Base-by-base conservation (phyloP, 345 rosid genomes). In the Reutealis trisperma region DNA sequence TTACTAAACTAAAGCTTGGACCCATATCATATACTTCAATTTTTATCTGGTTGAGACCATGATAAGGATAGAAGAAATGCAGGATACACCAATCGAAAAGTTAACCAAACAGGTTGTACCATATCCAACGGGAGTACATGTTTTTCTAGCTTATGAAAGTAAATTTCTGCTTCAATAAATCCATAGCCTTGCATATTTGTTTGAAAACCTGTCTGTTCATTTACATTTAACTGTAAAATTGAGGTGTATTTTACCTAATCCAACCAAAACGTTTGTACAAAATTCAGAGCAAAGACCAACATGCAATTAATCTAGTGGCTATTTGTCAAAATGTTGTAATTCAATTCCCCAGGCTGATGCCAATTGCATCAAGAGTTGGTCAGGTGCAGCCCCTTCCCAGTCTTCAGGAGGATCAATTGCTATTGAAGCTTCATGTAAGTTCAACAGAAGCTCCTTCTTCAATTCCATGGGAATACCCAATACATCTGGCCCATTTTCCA, bases 281-380 rank as follows among this genome's bases (percentile, higher is more conserved):
- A 32, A 62, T 30, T 30, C n/a, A 63, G 30, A 49, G 63, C 49
- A 21, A 37, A 2, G 9, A 14, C 24, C 16, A 63, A 30, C 6
- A 74, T 47, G 11, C 2, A 65, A 8, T 30, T 24, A 5, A 72
- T 47, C 6, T 37, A 4, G 13, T n/a, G 62, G 66, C 72, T 75
- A 71, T 77, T 76, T 86, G 49, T 88, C 97, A 64, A 86, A 89
- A 42, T 88, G 95, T 84, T 88, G 93, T 74, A 90, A 78, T 79
- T 94, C 90, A 67, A 92, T 94, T 63, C 85, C 92, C 98, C 99
- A 96, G 15, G 96, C 91, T 64, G 97, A 87, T 72, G 97, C 96
- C 80, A 96, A 81, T 85, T 94, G 99, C 83, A 89, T 72, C 83
- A 91, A 80, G 59, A 96, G 96, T 79, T 91, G 97, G 59, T 90